A percentile compares a stretch with the other conserved stretches of the same genome.
Conservation (phyloP, 2,329 filamentous ascomycete genomes). For the Aureobasidium sp. region DNA sequence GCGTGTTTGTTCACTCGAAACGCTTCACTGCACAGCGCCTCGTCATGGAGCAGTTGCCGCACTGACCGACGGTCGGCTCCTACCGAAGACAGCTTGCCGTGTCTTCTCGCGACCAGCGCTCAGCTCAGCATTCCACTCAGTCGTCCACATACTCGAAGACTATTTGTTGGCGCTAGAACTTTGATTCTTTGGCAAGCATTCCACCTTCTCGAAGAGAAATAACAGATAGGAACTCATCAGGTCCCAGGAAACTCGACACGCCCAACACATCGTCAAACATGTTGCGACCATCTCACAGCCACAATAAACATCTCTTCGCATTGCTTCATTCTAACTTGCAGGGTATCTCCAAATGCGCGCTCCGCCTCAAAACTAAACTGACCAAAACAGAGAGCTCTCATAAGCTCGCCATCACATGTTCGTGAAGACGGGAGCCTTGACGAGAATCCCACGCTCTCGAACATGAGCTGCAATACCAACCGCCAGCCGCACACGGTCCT, state of each 20-base stretch:
- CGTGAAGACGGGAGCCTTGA: slow-evolving; percentile 35
- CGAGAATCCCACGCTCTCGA: slow-evolving; percentile 40
- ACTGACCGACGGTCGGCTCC: background rate
- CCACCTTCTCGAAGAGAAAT: background rate
- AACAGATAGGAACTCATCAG: background rate
- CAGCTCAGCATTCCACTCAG: background rate
- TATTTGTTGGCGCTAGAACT: background rate
- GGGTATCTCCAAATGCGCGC: slow-evolving; percentile 10
- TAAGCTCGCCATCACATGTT: background rate
- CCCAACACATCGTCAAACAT: background rate
- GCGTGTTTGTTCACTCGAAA: background rate
- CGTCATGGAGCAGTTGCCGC: background rate
- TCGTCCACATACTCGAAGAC: background rate
- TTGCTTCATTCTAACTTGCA: slow-evolving; percentile 6
- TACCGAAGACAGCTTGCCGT: background rate
- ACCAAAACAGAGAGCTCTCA: background rate
- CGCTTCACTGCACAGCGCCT: background rate
- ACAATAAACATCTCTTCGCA: background rate
- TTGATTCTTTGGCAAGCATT: background rate
- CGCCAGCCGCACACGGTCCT: slow-evolving; percentile 41
- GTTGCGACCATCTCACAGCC: background rate
- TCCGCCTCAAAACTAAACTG: background rate
- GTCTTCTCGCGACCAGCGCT: background rate
- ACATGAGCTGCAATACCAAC: slow-evolving; percentile 41
- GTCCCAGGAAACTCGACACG: background rate